Evolutionary conservation across 106 monocot species (phyloP), one percentile per base, ranked within the genome.

Genomic region (Dendrobium chrysotoxum): DNA sequence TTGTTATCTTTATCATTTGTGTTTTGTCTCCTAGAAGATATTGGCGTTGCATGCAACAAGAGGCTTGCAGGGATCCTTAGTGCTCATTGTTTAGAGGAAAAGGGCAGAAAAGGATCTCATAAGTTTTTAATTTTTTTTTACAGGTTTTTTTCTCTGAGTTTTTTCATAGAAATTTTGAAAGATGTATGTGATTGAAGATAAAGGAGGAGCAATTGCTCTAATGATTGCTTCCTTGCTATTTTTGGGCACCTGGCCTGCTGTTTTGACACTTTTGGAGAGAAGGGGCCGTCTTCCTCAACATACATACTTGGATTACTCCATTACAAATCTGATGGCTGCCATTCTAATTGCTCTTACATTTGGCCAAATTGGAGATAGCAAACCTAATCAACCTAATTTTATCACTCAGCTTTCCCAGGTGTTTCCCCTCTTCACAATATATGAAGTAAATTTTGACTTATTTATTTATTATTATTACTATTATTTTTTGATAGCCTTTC

Each of bases 221-320:
- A 96, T 96, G 93, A 80, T 89, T 58, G 95, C 85, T 75, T 79
- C 95, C 28, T 86, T 96, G 68, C 13, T 96, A 13, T 93, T 96
- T 80, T 82, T 96, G 83, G 95, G 95, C 23, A 96, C 95, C 25
- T 96, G 93, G 93, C 95, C 95, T 65, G 95, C 93, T 76, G 79
- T 93, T 82, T 66, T 96, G 39, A 89, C 93, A 53, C 82, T 96
- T 5, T 64, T 96, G n/a, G 93, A 96, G 91, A 81, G 86, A 83
- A 87, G 95, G 41, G 95, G 95, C 23, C 95, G 95, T 42, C 92
- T 96, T n/a, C 95, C 93, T 42, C 95, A 96, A 81, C 95, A 96
- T 44, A 93, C 95, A 6, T 96, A 93, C 77, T 89, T 96, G 10
- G 95, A 96, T 82, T 96, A 93, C 82, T 96, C 91, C 47, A 80